phyloP scores from a whole-genome alignment of 306 rosid genomes.

The Lathyrus sativus region DNA sequence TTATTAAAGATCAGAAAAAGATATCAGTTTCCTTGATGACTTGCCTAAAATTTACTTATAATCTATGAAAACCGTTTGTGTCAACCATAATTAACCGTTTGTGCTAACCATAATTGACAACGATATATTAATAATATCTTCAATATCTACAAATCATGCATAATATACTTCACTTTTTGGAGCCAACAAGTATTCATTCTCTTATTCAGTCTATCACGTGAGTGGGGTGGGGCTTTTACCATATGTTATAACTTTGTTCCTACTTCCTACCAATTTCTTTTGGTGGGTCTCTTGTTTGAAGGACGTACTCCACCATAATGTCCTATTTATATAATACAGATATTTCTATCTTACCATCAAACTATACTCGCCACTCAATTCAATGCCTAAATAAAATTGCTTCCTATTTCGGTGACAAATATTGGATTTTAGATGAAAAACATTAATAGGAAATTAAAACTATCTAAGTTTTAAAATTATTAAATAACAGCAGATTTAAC shows the following conservation, averaged over 20 bases:
- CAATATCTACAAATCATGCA: neutral
- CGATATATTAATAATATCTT: neutral
- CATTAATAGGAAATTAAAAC: too few relatives aligned
- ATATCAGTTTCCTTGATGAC: too few relatives aligned
- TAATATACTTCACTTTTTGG: neutral
- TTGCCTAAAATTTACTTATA: too few relatives aligned
- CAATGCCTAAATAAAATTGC: too few relatives aligned
- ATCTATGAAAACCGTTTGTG: too few relatives aligned
- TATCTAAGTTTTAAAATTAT: too few relatives aligned
- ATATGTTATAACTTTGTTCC: neutral
- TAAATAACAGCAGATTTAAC: neutral
- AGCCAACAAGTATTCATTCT: neutral
- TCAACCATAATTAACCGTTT: neutral
- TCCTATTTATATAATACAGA: slow-evolving; percentile 2
- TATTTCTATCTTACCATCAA: too few relatives aligned
- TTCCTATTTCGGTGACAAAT: too few relatives aligned
- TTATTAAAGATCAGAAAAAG: too few relatives aligned
- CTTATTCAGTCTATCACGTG: neutral
- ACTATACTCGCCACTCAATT: too few relatives aligned
- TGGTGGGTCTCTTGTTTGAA: neutral
- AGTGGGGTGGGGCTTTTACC: slow-evolving; percentile 20
- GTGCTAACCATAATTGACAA: neutral
- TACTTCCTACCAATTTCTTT: neutral
- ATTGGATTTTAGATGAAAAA: too few relatives aligned
- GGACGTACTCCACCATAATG: neutral